Percentiles rank a stretch among this genome's conserved stretches.
These are phyloP conservation scores for Fusarium citri DNA, from an alignment of 2,329 filamentous ascomycete genomes.

Conservation along the genomic window DNA sequence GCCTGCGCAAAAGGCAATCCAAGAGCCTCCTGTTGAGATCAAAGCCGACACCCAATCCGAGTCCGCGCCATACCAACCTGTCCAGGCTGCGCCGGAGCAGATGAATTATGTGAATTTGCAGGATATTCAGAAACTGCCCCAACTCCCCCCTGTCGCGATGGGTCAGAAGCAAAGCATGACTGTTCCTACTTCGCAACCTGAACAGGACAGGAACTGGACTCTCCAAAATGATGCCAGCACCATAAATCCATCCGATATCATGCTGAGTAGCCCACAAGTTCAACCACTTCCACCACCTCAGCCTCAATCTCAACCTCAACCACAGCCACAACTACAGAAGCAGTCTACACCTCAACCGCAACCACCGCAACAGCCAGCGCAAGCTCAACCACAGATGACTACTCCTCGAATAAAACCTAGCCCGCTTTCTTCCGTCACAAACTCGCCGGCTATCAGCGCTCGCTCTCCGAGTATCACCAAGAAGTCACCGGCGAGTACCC, in stretches of 20 bases:
- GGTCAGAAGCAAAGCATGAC: slow-evolving; percentile 37
- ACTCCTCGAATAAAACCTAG: slow-evolving; percentile 51
- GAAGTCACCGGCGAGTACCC: slow-evolving; percentile 56
- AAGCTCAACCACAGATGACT: slow-evolving; percentile 36
- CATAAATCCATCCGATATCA: slow-evolving; percentile 45
- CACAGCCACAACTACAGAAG: slow-evolving; percentile 18
- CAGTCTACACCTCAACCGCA: slow-evolving; percentile 23
- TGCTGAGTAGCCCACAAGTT: slow-evolving; percentile 37
- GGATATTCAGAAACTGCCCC: slow-evolving; percentile 52
- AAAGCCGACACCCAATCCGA: slow-evolving; percentile 24
- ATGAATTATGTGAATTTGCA: slow-evolving; percentile 54
- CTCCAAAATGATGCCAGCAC: slow-evolving; percentile 36
- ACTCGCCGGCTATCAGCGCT: slow-evolving; percentile 56
- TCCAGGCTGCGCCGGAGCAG: slow-evolving; percentile 42
- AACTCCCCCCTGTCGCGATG: slow-evolving; percentile 44
- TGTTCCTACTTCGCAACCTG: slow-evolving; percentile 17
- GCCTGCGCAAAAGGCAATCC: slow-evolving; percentile 28
- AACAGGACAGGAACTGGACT: slow-evolving; percentile 26
- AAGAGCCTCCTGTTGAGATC: slow-evolving; percentile 26
- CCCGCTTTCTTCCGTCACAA: slow-evolving; percentile 54
- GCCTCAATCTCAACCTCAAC: slow-evolving; percentile 25
- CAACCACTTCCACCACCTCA: slow-evolving; percentile 25
- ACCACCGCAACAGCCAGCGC: slow-evolving; percentile 14
- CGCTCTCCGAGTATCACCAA: slow-evolving; percentile 57
- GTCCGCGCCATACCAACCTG: slow-evolving; percentile 30